These are phyloP conservation scores for Mycosarcoma mackinlayi DNA, from an alignment of 1,284 basidiomycete genomes.

Conservation along the genomic window DNA sequence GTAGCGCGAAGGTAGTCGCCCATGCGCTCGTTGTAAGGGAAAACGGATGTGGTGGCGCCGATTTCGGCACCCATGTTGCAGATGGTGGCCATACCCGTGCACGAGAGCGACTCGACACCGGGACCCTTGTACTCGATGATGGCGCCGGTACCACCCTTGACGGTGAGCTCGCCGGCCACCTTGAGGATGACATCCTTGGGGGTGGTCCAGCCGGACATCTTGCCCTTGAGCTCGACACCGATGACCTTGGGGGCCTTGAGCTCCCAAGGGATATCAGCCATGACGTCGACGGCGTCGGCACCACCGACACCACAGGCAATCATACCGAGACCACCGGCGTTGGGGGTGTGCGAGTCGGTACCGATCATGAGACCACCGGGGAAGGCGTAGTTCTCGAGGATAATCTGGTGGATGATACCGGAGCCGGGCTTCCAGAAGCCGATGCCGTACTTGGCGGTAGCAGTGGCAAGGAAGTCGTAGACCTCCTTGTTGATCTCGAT, in stretches of 20 bases:
- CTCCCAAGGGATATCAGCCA: slow-evolving; percentile 98
- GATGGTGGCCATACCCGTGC: slow-evolving; percentile 99
- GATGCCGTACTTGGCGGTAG: slow-evolving; percentile 97
- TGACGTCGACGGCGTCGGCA: slow-evolving; percentile 98
- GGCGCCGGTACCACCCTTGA: slow-evolving; percentile 68
- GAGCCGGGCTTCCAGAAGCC: slow-evolving; percentile 99
- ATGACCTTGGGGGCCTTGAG: slow-evolving; percentile 99
- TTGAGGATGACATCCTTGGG: slow-evolving; percentile 76
- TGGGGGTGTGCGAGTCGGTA: slow-evolving; percentile 98
- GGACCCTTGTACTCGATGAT: slow-evolving; percentile 69
- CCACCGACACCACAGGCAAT: slow-evolving; percentile 98
- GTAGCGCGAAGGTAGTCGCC: slow-evolving; percentile 91
- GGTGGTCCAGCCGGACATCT: slow-evolving; percentile 95
- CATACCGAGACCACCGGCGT: slow-evolving; percentile 99
- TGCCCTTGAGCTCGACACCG: slow-evolving; percentile 94
- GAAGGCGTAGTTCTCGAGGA: slow-evolving; percentile 98
- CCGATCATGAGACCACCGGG: slow-evolving; percentile 99
- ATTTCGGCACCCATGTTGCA: slow-evolving; percentile 99
- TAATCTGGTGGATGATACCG: slow-evolving; percentile 77
- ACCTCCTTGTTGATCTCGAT: slow-evolving; percentile 98
- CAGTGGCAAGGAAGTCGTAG: slow-evolving; percentile 98
- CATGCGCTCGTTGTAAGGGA: slow-evolving; percentile 99
- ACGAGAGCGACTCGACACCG: slow-evolving; percentile 94
- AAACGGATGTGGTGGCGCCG: slow-evolving; percentile 96
- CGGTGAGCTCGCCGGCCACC: slow-evolving; percentile 68